Percentiles rank a stretch among this genome's conserved stretches.
Conservation (phyloP, 2,329 filamentous ascomycete genomes). For the Berkeleyomyces basicola region DNA sequence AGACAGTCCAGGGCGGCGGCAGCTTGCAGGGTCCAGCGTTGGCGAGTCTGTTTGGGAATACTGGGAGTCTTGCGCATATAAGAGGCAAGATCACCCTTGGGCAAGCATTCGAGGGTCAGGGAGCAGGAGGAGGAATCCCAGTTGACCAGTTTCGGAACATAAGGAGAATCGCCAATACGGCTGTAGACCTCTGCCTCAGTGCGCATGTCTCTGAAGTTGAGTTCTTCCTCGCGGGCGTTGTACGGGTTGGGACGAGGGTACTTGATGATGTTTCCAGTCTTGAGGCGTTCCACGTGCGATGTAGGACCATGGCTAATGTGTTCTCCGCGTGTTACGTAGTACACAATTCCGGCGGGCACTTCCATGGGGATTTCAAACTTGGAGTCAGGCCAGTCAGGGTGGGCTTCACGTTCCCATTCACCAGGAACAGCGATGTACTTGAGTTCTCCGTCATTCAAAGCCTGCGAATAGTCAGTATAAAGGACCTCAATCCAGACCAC, state of each 20-base stretch:
- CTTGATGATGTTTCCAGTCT: conserved; percentile 17
- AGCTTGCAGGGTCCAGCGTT: conserved; percentile 21
- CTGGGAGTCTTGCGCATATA: conserved; percentile 15
- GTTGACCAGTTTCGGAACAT: conserved; percentile 15
- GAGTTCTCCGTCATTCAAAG: conserved; percentile 12
- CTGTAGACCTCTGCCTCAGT: conserved; percentile 18
- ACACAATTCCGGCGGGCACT: conserved; percentile 15
- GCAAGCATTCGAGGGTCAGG: conserved; percentile 18
- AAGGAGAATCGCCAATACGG: conserved; percentile 15
- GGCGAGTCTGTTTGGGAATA: conserved; percentile 15
- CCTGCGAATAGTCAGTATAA: conserved; percentile 4
- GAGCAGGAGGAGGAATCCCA: conserved; percentile 16
- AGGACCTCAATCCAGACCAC: background rate
- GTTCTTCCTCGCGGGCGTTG: conserved; percentile 15
- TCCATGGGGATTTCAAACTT: conserved; percentile 15
- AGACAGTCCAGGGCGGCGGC: conserved; percentile 21
- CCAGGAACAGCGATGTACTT: conserved; percentile 15
- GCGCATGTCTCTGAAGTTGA: conserved; percentile 13
- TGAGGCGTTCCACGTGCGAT: conserved; percentile 16
- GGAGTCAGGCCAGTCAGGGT: conserved; percentile 16
- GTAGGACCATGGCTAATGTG: conserved; percentile 14
- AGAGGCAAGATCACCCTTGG: conserved; percentile 17
- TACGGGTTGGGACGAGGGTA: conserved; percentile 16
- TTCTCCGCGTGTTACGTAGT: conserved; percentile 16
- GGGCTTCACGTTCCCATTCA: conserved; percentile 15